Conservation (phyloP, 495 filamentous ascomycete genomes). For the Cairneyella variabilis region DNA sequence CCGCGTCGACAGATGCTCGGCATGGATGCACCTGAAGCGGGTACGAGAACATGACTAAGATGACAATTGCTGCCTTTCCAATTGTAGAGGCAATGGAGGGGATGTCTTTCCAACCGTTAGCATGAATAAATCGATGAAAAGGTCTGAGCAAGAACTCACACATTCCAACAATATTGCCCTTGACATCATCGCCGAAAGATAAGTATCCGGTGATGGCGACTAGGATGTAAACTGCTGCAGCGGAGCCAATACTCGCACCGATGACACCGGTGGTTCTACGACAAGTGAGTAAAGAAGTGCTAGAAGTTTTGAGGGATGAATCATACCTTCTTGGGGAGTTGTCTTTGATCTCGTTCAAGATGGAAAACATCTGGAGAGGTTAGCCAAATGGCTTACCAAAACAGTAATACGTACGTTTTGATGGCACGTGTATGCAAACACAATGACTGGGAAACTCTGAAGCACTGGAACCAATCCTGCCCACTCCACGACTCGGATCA, state of each 20-base stretch:
- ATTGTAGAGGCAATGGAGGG: slow-evolving; percentile 83
- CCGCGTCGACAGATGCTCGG: slow-evolving; percentile 86
- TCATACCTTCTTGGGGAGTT: slow-evolving; percentile 52
- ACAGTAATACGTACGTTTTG: slow-evolving; percentile 67
- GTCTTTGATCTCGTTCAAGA: slow-evolving; percentile 89
- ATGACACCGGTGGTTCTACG: slow-evolving; percentile 79
- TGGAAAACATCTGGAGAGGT: slow-evolving; percentile 86
- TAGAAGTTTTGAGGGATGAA: not conserved
- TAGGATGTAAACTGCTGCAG: slow-evolving; percentile 76
- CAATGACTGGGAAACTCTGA: slow-evolving; percentile 86
- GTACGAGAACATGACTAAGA: slow-evolving; percentile 96
- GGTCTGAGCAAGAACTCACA: slow-evolving; percentile 59
- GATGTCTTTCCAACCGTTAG: slow-evolving; percentile 39
- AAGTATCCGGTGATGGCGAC: slow-evolving; percentile 95
- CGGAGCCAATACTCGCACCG: slow-evolving; percentile 74
- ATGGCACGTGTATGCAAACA: slow-evolving; percentile 98
- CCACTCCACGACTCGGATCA: slow-evolving; percentile 70
- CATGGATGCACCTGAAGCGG: slow-evolving; percentile 95
- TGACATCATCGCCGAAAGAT: slow-evolving; percentile 82
- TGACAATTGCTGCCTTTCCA: slow-evolving; percentile 89
- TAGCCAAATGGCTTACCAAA: not conserved
- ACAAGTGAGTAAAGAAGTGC: slow-evolving; percentile 26
- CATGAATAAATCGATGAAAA: slow-evolving; percentile 7
- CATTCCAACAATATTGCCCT: slow-evolving; percentile 91
- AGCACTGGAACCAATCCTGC: slow-evolving; percentile 73